Evolutionary conservation across 1,284 basidiomycete genomes (phyloP), one percentile per base, ranked within the genome.

Genomic region (Leucoagaricus sp.): DNA sequence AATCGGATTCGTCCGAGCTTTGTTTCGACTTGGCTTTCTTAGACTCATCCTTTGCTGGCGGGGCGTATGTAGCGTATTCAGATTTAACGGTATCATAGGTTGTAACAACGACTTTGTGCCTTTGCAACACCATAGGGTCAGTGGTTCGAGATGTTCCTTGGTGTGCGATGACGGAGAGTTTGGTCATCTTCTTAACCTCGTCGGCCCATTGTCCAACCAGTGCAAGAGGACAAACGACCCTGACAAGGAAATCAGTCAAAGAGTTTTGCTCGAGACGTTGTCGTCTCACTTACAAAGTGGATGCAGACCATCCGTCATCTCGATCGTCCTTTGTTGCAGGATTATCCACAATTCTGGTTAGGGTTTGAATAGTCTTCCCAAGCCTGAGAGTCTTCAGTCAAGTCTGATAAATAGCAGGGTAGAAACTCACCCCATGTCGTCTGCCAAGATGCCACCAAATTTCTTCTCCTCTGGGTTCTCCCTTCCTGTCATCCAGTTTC

Each of bases 291-390:
- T 67, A 94, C 93, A 95, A 75, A 1, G 93, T 95, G 3, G 82
- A 72, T 2, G 79, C 80, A 34, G 82, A 76, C 79, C 81, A 93
- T 0, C 91, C 91, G 9, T 85, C 84, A n/a, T 81, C 79, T 61
- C 79, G 83, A 64, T 94, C 92, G 2, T 81, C 78, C 57, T 84
- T 83, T 13, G 79, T 83, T 3, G 89, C 82, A 4, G 81, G 78
- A 1, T 90, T 90, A 57, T 93, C 90, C 0, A 91, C 84, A 38
- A 97, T 93, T 0, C 93, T 82, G 0, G 89, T 83, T 6, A 97
- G 75, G 0, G 91, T 92, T 67, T 97, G 95, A n/a, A 96, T 91
- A 0, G 94, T 98, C 75, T 97, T 96, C 1, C 93, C 94, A 1
- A 96, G 79, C 61, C 87, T 90, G 54, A 26, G 51, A 25, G 28